Conservation (phyloP, 495 filamentous ascomycete genomes). For the Annulohypoxylon stygium region DNA sequence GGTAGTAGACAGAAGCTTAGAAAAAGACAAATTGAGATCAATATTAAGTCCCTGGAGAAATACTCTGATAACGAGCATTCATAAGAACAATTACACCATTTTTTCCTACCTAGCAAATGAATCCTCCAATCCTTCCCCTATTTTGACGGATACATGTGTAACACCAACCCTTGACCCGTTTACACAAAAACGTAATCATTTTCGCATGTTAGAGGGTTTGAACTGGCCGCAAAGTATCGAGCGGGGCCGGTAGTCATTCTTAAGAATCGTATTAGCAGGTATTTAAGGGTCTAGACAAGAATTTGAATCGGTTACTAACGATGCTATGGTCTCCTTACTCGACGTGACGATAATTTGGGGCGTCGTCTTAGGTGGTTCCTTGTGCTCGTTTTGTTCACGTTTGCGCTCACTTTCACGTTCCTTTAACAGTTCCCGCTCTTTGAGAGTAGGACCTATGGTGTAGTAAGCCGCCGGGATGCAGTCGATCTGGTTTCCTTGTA, state of each 20-base stretch:
- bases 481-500: conserved; percentile 6
- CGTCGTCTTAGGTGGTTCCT: not conserved
- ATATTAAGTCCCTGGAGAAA: not conserved
- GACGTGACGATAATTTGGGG: not conserved
- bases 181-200: conserved; percentile 42
- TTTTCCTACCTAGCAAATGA: not conserved
- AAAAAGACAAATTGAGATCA: not conserved
- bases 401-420: too few species aligned
- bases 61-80: not conserved
- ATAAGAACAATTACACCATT: not conserved
- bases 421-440: conserved; percentile 1
- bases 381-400: not conserved
- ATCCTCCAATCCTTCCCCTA: conserved; percentile 2
- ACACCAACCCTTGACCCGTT: conserved; percentile 49
- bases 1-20: not conserved
- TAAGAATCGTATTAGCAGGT: conserved; percentile 55
- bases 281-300: not conserved
- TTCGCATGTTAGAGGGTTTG: conserved; percentile 49
- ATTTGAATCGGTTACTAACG: conserved; percentile 21
- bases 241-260: conserved; percentile 61
- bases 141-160: conserved; percentile 16
- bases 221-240: conserved; percentile 58
- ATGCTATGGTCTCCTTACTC: not conserved
- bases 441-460: conserved; percentile 1
- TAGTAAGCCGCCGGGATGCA: conserved; percentile 20